Evolutionary conservation across 164 flowering plant species (phyloP).

Genomic region (Paratinospora sagittata): DNA sequence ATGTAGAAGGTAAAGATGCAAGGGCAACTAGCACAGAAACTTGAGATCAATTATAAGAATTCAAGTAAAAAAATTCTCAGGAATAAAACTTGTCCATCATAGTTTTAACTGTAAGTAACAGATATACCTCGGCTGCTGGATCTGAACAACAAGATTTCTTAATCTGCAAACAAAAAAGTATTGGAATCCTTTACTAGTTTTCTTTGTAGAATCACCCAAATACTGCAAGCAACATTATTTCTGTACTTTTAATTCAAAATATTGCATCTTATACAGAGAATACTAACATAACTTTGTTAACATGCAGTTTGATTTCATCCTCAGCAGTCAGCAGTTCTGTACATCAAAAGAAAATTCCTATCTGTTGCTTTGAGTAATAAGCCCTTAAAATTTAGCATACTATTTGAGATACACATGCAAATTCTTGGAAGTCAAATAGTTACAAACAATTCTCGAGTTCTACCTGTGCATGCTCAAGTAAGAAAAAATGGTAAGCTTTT

Average conservation of each 20-base stretch:
- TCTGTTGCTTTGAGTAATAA: too few relatives aligned
- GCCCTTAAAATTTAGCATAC: too few relatives aligned
- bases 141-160: conserved; percentile 57
- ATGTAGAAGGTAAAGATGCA: conserved; percentile 61
- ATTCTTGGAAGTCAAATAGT: too few relatives aligned
- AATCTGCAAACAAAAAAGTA: conserved; percentile 36
- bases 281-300: not conserved
- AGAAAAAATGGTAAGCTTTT: too few relatives aligned
- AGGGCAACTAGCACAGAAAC: conserved; percentile 45
- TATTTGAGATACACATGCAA: too few relatives aligned
- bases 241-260: not conserved
- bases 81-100: not conserved
- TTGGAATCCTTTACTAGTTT: not conserved
- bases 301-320: too few relatives aligned
- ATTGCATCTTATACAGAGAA: not conserved
- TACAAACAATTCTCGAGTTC: too few relatives aligned
- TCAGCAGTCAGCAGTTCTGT: not conserved
- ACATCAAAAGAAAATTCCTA: not conserved
- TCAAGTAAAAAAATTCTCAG: too few relatives aligned
- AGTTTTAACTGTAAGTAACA: not conserved
- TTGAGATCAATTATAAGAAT: conserved; percentile 3
- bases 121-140: conserved; percentile 59
- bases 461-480: too few relatives aligned
- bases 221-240: not conserved
- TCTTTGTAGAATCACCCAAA: not conserved